phyloP scores from a whole-genome alignment of 139 green algal genomes.

The Chlamydomonas sp. region DNA sequence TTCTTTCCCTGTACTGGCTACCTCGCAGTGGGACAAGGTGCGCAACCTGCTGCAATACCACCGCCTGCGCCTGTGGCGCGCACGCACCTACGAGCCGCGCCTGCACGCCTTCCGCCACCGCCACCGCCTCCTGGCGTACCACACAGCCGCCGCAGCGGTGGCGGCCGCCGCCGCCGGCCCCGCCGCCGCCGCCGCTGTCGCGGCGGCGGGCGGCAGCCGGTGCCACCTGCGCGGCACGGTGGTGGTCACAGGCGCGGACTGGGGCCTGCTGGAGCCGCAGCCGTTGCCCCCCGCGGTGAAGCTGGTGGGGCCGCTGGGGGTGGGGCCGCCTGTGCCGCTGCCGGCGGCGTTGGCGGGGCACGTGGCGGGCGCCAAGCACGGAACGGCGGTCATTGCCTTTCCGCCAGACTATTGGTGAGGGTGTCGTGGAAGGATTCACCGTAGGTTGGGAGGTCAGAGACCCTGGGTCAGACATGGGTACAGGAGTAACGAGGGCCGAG shows the following conservation, averaged over 20 bases:
- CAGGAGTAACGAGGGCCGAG: neutral
- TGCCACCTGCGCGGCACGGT: constrained; percentile 3
- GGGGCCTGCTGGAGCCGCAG: constrained; percentile 36
- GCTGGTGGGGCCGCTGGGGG: constrained; percentile 27
- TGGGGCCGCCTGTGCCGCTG: neutral
- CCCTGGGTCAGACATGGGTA: neutral
- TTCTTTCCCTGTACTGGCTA: too few relatives aligned
- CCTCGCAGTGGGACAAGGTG: neutral
- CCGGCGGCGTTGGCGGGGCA: constrained; percentile 2
- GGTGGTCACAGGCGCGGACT: constrained; percentile 33
- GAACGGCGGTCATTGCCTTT: constrained; percentile 22
- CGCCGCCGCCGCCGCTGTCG: too few relatives aligned
- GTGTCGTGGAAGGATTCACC: neutral
- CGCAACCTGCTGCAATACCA: constrained; percentile 17
- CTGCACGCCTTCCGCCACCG: constrained; percentile 3
- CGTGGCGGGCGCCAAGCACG: constrained; percentile 1
- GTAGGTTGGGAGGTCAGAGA: neutral
- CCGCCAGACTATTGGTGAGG: constrained; percentile 17
- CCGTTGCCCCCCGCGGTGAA: constrained; percentile 7
- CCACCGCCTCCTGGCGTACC: neutral
- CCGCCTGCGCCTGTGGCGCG: constrained; percentile 13
- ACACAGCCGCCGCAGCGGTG: neutral
- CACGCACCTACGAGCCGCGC: neutral
- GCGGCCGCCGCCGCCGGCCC: neutral
- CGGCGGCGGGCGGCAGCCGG: too few relatives aligned